Base-by-base conservation (phyloP, 352 stramenopile genomes). In the Phytophthora crassamura region DNA sequence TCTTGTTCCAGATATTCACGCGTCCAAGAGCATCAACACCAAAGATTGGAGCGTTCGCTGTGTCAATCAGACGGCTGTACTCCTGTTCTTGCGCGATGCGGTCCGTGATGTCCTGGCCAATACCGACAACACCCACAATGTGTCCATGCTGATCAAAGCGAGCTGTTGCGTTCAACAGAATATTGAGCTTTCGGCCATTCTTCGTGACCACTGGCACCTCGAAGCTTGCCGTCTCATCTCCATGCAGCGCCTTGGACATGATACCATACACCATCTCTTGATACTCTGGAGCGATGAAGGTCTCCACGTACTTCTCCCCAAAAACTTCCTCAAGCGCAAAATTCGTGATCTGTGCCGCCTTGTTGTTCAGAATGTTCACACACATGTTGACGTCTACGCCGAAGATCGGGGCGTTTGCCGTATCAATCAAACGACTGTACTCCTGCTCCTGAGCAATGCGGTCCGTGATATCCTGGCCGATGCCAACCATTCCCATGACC, bases 51-150 rank as follows among this genome's bases (percentile, higher is more conserved):
- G 76, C 76, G 35, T 93, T 86, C 0, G 84, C 84, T 0, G 82
- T 83, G 49, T 93, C 84, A 40, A 93, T 93, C 25, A 93, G 46
- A n/a, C 82, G 70, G 12, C 76, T 87, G 28, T 91, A 90, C 43
- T 91, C 83, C 30, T 91, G 75, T 30, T 91, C 83, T 52, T 91
- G 81, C 2, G 80, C 80, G 51, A 90, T 90, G 9, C 81, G 79
- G 16, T 89, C 78, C 3, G 85, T 90, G 36, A 94, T 91, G 49
- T 96, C 89, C 59, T 95, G 86, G 1, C 86, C 88, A 61, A 96
- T 95, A 28, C 89, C 84, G 25, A 95, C 86, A 8, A 95, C 88
- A 55, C 91, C 91, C 34, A 96, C 86, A 51, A 97, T 89, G 33
- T 84, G 83, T 7, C 84, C 84, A n/a, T 83, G 72, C 20, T 77